phyloP scores from a whole-genome alignment of 1,139 yeast genomes.

The Casaregolazyma lundiana region DNA sequence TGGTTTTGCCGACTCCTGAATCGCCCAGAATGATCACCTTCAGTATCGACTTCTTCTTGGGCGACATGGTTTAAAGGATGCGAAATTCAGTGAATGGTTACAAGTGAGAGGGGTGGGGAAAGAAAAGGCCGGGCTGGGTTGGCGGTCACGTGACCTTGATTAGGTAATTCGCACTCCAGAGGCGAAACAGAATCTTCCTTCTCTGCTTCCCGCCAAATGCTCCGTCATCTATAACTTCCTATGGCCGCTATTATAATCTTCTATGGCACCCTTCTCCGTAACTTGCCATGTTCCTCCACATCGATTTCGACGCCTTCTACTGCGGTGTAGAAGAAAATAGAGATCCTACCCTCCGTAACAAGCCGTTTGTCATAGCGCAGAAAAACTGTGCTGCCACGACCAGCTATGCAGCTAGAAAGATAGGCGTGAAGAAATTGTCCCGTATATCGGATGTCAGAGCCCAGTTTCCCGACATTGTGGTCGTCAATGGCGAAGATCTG shows the following conservation, averaged over 20 bases:
- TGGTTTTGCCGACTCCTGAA: slow-evolving; percentile 97
- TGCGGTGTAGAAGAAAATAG: slow-evolving; percentile 34
- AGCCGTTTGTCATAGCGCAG: slow-evolving; percentile 35
- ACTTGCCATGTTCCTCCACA: slow-evolving; percentile 21
- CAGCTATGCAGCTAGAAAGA: slow-evolving; percentile 34
- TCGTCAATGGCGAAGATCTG: slow-evolving; percentile 36
- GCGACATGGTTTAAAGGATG: slow-evolving; percentile 45
- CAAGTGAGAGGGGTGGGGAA: not conserved
- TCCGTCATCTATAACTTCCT: too few relatives aligned
- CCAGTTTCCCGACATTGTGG: slow-evolving; percentile 27
- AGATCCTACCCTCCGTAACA: slow-evolving; percentile 27
- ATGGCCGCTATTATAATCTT: not conserved
- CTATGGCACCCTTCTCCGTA: not conserved
- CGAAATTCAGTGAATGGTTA: slow-evolving; percentile 1
- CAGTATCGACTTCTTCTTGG: slow-evolving; percentile 81
- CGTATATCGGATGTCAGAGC: slow-evolving; percentile 24
- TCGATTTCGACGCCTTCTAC: slow-evolving; percentile 37
- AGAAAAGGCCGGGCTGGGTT: not conserved
- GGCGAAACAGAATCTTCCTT: too few relatives aligned
- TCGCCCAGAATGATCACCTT: slow-evolving; percentile 95
- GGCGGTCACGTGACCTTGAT: not conserved
- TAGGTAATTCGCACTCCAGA: too few relatives aligned
- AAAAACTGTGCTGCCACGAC: slow-evolving; percentile 34
- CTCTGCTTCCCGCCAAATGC: too few relatives aligned
- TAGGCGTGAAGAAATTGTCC: slow-evolving; percentile 33